Evolutionary conservation across 2,329 filamentous ascomycete species (phyloP).

Genomic region (Hymenoscyphus fructigenus): DNA sequence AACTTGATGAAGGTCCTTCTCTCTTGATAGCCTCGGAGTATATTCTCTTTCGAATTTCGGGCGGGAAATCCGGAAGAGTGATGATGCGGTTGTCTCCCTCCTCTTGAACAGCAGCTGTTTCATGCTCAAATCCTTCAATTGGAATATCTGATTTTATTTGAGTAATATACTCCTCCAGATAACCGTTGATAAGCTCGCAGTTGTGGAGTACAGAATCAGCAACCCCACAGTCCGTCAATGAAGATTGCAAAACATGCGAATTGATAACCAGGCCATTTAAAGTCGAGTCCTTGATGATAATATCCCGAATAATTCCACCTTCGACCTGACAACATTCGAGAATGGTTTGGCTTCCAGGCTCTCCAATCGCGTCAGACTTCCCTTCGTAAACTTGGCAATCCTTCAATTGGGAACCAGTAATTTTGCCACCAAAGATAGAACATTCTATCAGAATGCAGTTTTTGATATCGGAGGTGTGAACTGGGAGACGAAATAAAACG

Average conservation of each 20-base stretch:
- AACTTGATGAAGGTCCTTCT: background rate
- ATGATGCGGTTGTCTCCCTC: background rate
- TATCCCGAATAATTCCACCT: background rate
- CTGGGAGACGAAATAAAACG: background rate
- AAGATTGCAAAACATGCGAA: background rate
- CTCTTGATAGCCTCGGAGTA: background rate
- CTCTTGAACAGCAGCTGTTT: background rate
- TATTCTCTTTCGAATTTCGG: background rate
- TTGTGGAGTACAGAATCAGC: background rate
- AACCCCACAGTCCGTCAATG: background rate
- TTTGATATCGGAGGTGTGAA: background rate
- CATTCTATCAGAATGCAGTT: background rate
- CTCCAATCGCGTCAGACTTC: background rate
- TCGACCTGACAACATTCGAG: background rate
- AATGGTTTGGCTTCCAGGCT: background rate
- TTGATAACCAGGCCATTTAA: background rate
- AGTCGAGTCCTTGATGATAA: background rate
- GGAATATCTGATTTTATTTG: background rate
- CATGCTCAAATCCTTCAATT: background rate
- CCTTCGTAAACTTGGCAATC: background rate
- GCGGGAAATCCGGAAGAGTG: background rate
- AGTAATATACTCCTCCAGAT: background rate
- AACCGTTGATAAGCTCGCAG: background rate
- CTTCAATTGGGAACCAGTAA: background rate
- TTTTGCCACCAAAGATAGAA: background rate